Conservation (phyloP, 169 alveolate species). For the Cyclospora cayetanensis region DNA sequence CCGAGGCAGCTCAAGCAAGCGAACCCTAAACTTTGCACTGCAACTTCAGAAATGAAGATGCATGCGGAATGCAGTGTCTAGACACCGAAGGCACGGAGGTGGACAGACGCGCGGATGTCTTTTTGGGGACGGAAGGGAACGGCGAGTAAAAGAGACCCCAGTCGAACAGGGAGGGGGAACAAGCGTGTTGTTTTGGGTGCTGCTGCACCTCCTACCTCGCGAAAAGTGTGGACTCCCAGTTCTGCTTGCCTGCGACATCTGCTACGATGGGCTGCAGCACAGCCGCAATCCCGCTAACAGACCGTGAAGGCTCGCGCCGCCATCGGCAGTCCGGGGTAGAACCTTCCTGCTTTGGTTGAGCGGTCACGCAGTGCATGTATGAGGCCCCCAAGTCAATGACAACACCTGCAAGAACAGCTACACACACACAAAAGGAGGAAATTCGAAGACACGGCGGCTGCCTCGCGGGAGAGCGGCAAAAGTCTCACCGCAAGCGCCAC, state of each 20-base stretch:
- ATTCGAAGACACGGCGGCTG: neutral
- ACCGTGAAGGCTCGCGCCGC: conserved; percentile 74
- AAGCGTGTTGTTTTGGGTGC: too few species aligned
- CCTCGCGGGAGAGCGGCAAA: neutral
- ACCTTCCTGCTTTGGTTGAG: conserved; percentile 50
- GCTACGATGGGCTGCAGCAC: conserved; percentile 72
- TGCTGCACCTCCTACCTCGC: conserved; percentile 52
- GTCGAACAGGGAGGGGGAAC: too few species aligned
- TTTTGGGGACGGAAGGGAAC: too few species aligned
- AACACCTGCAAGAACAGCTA: conserved; percentile 8
- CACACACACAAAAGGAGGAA: neutral
- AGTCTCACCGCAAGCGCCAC: neutral
- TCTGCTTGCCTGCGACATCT: conserved; percentile 71
- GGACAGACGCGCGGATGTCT: too few species aligned
- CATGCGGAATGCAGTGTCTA: too few species aligned
- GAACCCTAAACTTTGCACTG: too few species aligned
- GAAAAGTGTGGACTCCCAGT: conserved; percentile 73
- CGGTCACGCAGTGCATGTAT: conserved; percentile 73
- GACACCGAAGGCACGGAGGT: too few species aligned
- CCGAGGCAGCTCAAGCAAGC: too few species aligned
- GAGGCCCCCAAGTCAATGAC: conserved; percentile 71
- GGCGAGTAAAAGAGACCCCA: too few species aligned
- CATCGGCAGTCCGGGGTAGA: conserved; percentile 63
- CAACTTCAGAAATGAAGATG: too few species aligned
- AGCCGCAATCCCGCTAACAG: conserved; percentile 73